These are phyloP conservation scores for Pinus taeda DNA, from an alignment of 75 land plant genomes.

Conservation along the genomic window DNA sequence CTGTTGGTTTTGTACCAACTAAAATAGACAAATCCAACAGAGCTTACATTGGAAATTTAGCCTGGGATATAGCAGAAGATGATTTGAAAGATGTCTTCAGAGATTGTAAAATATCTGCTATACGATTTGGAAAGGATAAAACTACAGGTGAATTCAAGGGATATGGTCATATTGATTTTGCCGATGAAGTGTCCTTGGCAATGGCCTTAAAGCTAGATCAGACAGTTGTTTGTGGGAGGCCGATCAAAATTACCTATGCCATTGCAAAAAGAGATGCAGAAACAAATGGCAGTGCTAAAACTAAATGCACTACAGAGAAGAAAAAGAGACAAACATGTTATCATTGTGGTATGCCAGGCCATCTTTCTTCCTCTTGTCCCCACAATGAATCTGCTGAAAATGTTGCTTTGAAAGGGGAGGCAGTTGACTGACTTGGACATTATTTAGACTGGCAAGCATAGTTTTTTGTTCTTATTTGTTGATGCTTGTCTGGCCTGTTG, in stretches of 20 bases:
- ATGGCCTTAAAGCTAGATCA: constrained; percentile 77
- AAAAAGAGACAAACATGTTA: constrained; percentile 57
- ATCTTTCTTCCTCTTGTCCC: constrained; percentile 70
- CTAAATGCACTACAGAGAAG: constrained; percentile 14
- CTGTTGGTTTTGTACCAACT: constrained; percentile 39
- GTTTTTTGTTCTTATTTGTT: no score
- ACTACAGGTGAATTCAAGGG: constrained; percentile 77
- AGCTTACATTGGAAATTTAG: constrained; percentile 80
- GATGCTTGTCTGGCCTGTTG: no score
- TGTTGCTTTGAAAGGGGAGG: neutral
- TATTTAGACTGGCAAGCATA: no score
- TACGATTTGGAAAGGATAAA: constrained; percentile 76
- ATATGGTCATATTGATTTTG: constrained; percentile 87
- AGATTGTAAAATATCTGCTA: constrained; percentile 53
- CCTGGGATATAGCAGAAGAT: constrained; percentile 88
- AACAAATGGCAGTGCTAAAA: neutral
- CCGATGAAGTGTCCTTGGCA: constrained; percentile 59
- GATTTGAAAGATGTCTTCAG: constrained; percentile 61
- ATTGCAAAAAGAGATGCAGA: constrained; percentile 46
- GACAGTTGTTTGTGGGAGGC: constrained; percentile 63
- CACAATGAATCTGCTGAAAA: constrained; percentile 17
- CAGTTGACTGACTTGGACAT: no score
- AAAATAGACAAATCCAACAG: constrained; percentile 42
- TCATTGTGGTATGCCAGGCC: constrained; percentile 65
- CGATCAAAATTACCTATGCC: constrained; percentile 81